These are phyloP conservation scores for Bauhinia variegata DNA, from an alignment of 306 rosid genomes.

Conservation along the genomic window DNA sequence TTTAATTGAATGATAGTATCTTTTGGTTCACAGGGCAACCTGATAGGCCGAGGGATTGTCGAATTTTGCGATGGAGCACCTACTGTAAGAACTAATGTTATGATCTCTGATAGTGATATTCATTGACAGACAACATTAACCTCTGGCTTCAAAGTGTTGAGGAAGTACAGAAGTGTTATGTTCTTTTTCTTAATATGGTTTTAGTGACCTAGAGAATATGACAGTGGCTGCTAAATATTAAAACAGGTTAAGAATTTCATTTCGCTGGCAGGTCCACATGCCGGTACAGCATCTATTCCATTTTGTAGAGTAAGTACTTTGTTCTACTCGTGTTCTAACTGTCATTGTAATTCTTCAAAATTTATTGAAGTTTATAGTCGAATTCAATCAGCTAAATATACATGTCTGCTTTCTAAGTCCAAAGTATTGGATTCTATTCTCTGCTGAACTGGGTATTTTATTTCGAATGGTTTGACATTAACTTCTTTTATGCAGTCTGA, in stretches of 20 bases:
- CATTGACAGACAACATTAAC: too few species aligned
- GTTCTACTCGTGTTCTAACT: constrained; percentile 20
- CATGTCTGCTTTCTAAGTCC: too few species aligned
- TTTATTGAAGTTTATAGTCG: too few species aligned
- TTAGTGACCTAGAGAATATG: too few species aligned
- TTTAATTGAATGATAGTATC: constrained; percentile 18
- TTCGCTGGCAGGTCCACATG: constrained; percentile 78
- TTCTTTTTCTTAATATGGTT: too few species aligned
- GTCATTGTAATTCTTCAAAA: too few species aligned
- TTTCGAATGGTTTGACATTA: not conserved
- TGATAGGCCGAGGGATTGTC: constrained; percentile 79
- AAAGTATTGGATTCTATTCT: too few species aligned
- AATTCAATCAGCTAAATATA: too few species aligned
- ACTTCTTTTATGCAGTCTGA: constrained; percentile 49
- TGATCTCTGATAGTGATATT: constrained; percentile 18
- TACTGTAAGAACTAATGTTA: constrained; percentile 59
- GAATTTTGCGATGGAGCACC: constrained; percentile 88
- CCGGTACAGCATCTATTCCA: constrained; percentile 79
- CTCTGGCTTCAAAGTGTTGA: too few species aligned
- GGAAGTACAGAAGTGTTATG: too few species aligned
- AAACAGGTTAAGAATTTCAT: constrained; percentile 73
- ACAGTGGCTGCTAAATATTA: constrained; percentile 12
- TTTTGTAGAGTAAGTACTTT: constrained; percentile 64
- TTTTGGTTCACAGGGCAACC: constrained; percentile 58
- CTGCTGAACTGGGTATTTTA: too few species aligned